phyloP scores from a whole-genome alignment of 2,329 filamentous ascomycete genomes.

The Fusarium sp. region DNA sequence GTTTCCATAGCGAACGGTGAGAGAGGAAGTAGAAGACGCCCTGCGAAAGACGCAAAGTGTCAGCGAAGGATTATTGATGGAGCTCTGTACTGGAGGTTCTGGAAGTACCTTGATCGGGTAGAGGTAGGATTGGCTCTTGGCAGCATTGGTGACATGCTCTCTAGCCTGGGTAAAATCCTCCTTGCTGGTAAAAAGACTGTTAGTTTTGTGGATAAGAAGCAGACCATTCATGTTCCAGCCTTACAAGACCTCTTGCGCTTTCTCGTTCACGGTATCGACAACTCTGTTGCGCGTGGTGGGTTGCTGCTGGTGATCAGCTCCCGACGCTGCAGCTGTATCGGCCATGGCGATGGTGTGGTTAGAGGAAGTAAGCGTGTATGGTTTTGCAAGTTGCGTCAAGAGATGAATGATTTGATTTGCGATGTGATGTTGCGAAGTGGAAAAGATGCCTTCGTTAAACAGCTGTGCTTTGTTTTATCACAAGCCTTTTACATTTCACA shows the following conservation, averaged over 20 bases:
- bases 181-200: slow-evolving; percentile 56
- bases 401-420: neutral
- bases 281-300: slow-evolving; percentile 50
- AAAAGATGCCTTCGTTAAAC: neutral
- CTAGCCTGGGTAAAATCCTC: slow-evolving; percentile 80
- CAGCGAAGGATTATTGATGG: neutral
- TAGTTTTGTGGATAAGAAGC: slow-evolving; percentile 15
- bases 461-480: slow-evolving; percentile 17
- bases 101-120: slow-evolving; percentile 81
- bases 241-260: slow-evolving; percentile 66
- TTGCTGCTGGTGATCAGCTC: slow-evolving; percentile 38
- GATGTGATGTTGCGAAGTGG: slow-evolving; percentile 5
- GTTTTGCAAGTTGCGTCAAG: neutral
- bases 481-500: slow-evolving; percentile 30
- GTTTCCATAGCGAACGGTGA: slow-evolving; percentile 70
- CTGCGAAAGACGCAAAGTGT: slow-evolving; percentile 50
- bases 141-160: slow-evolving; percentile 74
- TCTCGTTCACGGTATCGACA: slow-evolving; percentile 57
- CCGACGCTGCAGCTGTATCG: slow-evolving; percentile 44
- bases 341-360: slow-evolving; percentile 39
- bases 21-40: slow-evolving; percentile 71
- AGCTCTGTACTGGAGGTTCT: slow-evolving; percentile 1
- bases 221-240: neutral
- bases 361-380: neutral
- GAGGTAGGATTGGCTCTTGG: slow-evolving; percentile 82